Percentiles rank a stretch among this genome's conserved stretches.
Conservation (phyloP, 495 filamentous ascomycete genomes). For the Xylaria sp. region DNA sequence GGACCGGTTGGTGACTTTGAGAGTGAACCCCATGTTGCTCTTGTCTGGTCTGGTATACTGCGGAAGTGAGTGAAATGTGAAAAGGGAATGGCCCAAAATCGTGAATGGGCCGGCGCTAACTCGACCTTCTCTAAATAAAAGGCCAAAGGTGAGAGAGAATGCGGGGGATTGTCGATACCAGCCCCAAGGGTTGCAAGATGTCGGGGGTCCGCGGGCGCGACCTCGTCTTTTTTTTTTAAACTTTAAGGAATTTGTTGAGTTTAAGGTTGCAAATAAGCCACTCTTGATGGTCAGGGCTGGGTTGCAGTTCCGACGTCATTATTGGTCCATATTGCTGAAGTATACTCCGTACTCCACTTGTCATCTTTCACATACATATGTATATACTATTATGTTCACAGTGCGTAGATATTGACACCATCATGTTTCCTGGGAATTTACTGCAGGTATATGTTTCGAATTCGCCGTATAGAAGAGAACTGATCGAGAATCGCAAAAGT, state of each 20-base stretch:
- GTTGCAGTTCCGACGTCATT: slow-evolving; percentile 11
- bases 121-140: background rate
- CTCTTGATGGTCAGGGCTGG: slow-evolving; percentile 6
- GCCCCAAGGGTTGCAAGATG: slow-evolving; percentile 11
- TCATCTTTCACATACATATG: background rate
- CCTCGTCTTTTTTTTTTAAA: slow-evolving; percentile 16
- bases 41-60: background rate
- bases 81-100: background rate
- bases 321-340: slow-evolving; percentile 9
- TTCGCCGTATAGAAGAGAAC: background rate
- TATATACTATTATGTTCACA: slow-evolving; percentile 3
- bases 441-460: background rate
- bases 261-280: background rate
- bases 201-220: slow-evolving; percentile 19
- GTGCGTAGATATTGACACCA: background rate
- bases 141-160: slow-evolving; percentile 2
- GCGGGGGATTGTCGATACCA: background rate
- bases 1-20: slow-evolving; percentile 53
- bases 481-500: background rate
- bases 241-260: slow-evolving; percentile 12
- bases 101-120: background rate
- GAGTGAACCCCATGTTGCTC: slow-evolving; percentile 36
- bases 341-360: background rate
- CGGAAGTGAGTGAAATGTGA: no score
- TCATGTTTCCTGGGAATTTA: background rate